Evolutionary conservation across 2,329 filamentous ascomycete genomes (phyloP).

Genomic region (Sporothrix curviconia): DNA sequence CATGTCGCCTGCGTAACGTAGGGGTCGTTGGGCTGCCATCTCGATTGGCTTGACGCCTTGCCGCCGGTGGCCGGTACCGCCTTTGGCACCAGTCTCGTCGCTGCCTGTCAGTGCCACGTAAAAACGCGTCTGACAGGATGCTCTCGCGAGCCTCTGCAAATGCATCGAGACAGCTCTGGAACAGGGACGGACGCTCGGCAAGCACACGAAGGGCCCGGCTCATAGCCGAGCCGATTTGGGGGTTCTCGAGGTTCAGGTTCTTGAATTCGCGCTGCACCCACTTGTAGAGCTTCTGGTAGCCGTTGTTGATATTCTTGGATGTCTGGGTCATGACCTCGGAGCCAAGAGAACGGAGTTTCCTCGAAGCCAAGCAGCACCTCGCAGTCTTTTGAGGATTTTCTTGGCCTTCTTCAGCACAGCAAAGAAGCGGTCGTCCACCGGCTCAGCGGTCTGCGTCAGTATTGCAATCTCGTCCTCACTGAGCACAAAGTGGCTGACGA

Average conservation of each 20-base stretch:
- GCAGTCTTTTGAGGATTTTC: slow-evolving; percentile 79
- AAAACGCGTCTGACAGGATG: slow-evolving; percentile 80
- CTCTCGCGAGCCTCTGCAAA: slow-evolving; percentile 87
- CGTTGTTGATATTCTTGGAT: slow-evolving; percentile 76
- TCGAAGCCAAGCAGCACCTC: slow-evolving; percentile 85
- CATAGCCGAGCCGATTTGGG: slow-evolving; percentile 81
- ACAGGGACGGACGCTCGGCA: slow-evolving; percentile 80
- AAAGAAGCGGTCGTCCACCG: slow-evolving; percentile 83
- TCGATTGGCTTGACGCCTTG: slow-evolving; percentile 84
- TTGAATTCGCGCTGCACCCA: slow-evolving; percentile 96
- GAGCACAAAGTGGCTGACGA: slow-evolving; percentile 77
- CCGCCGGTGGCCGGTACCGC: slow-evolving; percentile 31
- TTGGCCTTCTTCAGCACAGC: slow-evolving; percentile 69
- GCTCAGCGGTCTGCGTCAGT: slow-evolving; percentile 71
- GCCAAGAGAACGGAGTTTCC: slow-evolving; percentile 80
- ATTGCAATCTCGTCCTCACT: slow-evolving; percentile 71
- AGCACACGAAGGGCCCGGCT: slow-evolving; percentile 77
- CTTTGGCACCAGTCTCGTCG: slow-evolving; percentile 38
- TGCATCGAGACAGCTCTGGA: slow-evolving; percentile 87
- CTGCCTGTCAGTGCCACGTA: slow-evolving; percentile 78
- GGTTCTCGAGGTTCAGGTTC: slow-evolving; percentile 84
- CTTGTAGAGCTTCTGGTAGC: slow-evolving; percentile 91
- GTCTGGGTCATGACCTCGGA: slow-evolving; percentile 88
- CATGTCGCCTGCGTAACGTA: slow-evolving; percentile 95
- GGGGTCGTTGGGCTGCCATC: slow-evolving; percentile 80